Evolutionary conservation across 2,329 filamentous ascomycete genomes (phyloP).

Genomic region (Venturia nashicola): DNA sequence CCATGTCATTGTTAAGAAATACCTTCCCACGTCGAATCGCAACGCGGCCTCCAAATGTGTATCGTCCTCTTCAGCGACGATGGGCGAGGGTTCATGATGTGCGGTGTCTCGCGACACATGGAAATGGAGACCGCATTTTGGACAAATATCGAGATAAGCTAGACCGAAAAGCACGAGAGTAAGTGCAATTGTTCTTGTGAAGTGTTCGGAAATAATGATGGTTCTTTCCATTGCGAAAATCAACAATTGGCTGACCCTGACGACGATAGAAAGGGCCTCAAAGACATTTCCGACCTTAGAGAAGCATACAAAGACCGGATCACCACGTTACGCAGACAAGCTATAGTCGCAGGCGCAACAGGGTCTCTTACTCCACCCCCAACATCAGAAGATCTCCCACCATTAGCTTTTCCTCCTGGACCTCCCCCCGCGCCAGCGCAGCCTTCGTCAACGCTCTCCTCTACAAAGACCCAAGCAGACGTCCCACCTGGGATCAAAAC

Average conservation of each 20-base stretch:
- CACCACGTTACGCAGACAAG: slow-evolving; percentile 53
- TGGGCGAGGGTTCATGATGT: slow-evolving; percentile 91
- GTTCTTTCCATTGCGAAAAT: not conserved
- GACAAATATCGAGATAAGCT: slow-evolving; percentile 87
- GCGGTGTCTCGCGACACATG: slow-evolving; percentile 74
- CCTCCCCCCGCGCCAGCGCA: slow-evolving; percentile 21
- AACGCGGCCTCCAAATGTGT: not conserved
- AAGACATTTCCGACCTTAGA: slow-evolving; percentile 63
- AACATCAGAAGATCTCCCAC: slow-evolving; percentile 15
- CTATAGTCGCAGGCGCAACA: slow-evolving; percentile 41
- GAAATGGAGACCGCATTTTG: slow-evolving; percentile 51
- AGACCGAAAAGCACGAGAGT: slow-evolving; percentile 63
- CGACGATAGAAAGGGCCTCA: slow-evolving; percentile 42
- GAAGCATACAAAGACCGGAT: slow-evolving; percentile 81
- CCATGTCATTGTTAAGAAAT: slow-evolving; percentile 5
- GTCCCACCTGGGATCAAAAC: slow-evolving; percentile 45
- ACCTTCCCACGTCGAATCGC: not conserved
- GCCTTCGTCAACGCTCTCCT: slow-evolving; percentile 18
- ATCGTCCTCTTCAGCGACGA: slow-evolving; percentile 49
- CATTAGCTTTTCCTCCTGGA: slow-evolving; percentile 16
- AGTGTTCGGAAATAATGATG: not conserved
- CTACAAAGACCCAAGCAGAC: slow-evolving; percentile 22
- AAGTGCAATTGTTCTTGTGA: slow-evolving; percentile 15
- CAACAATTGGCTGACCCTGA: not conserved
- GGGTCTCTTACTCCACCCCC: slow-evolving; percentile 31